phyloP scores from a whole-genome alignment of 768 basidiomycete species.

The Boletus rubropictus region DNA sequence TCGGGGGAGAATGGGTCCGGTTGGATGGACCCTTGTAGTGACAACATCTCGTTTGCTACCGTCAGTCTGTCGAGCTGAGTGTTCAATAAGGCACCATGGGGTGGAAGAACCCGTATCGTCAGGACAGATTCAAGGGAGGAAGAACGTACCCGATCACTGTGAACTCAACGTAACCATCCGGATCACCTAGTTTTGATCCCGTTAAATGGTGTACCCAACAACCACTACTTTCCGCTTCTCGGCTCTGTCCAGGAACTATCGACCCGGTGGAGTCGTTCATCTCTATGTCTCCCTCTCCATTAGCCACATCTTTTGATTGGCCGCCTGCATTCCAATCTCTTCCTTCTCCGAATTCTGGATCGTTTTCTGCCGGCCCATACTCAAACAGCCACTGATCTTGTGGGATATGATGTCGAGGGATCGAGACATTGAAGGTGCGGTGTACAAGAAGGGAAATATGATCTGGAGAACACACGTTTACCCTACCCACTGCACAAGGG shows the following conservation, averaged over 20 bases:
- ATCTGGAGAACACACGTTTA: conserved; percentile 86
- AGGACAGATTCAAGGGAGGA: not conserved
- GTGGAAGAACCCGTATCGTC: not conserved
- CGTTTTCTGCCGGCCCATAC: conserved; percentile 76
- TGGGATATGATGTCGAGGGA: conserved; percentile 88
- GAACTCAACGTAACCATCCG: conserved; percentile 65
- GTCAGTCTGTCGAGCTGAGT: conserved; percentile 51
- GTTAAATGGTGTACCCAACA: conserved; percentile 76
- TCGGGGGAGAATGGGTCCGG: conserved; percentile 64
- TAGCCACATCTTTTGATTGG: conserved; percentile 2
- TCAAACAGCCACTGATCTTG: conserved; percentile 78
- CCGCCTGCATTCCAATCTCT: conserved; percentile 22
- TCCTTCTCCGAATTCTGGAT: conserved; percentile 58
- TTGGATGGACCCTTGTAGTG: conserved; percentile 79
- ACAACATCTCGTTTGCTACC: conserved; percentile 91
- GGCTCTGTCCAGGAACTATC: conserved; percentile 16
- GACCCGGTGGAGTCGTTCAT: conserved; percentile 5
- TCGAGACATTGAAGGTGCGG: conserved; percentile 91
- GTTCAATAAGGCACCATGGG: conserved; percentile 4
- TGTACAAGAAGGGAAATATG: conserved; percentile 88
- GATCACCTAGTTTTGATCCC: conserved; percentile 62
- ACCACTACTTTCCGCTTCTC: conserved; percentile 49
- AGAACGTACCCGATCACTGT: conserved; percentile 70
- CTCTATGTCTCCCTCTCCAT: conserved; percentile 5
- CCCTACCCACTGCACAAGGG: conserved; percentile 59